Base-by-base conservation (phyloP, 352 stramenopile genomes). In the Phytophthora tubulina region DNA sequence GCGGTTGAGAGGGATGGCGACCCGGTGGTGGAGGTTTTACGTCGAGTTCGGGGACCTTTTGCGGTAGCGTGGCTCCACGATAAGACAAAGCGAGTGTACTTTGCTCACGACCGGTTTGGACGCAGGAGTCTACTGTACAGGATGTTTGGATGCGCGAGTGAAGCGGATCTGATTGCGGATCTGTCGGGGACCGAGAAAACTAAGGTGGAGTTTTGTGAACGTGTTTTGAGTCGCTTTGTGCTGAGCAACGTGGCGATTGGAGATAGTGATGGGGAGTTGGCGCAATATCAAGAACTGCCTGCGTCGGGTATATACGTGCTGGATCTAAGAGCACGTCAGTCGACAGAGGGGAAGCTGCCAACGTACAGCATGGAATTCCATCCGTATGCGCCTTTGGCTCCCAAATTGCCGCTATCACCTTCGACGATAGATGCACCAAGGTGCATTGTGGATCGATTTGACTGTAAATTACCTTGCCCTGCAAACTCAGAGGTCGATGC, bases 61-160 rank as follows among this genome's bases (percentile, higher is more conserved):
- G 89, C 95, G 5, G 88, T 98, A 54, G 75, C 93, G 14, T 90
- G 91, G 55, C 82, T 91, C 21, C 87, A 96, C 69, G 73, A 52
- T 21, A 68, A 63, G 2, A 67, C 77, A 7, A 70, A 93, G 33
- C 73, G 78, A 39, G 33, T 99, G 39, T 98, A 97, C 65, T 98
- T 95, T 80, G 95, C 90, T 27, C 81, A 97, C 65, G 96, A 99
- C 76, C 77, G 79, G 8, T 92, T 97, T 67, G 96, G 95, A 15
- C 86, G 96, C 39, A 80, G 96, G 39, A 98, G 95, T 77, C 69
- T 99, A 32, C 70, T 99, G 13, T 85, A 87, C 27, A 78, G 82
- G 52, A 80, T 38, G 54, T 75, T 67, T 33, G 56, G 63, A 32
- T 27, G 36, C 14, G 67, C 65, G 30, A 11, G 31, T 27, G 17